Base-by-base conservation (phyloP, 805 yeast genomes). In the Sugiyamaella americana region DNA sequence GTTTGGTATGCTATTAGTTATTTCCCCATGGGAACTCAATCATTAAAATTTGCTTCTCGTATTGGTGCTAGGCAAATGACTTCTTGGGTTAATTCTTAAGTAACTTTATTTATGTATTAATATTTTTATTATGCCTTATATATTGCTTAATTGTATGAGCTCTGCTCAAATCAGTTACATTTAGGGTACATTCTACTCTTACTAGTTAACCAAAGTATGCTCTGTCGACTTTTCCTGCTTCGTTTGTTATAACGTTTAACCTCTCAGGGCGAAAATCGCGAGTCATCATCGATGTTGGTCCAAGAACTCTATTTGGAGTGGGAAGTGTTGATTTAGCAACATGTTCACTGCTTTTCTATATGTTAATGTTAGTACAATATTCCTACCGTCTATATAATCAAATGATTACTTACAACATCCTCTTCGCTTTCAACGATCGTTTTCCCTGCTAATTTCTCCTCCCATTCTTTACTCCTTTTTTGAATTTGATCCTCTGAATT, bases 21-120 rank as follows among this genome's bases (percentile, higher is more conserved):
- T 65, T 91, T 93, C 74, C 98, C 98, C 11, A 84, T 89, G 68
- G 98, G 98, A 10, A 85, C 91, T 1, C 83, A 84, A 51, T 84
- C 94, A 2, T 58, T 82, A 41, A 67, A 75, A 51, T 69, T 79
- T 63, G 73, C 82, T 1, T 69, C 79, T 13, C 66, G 77, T 19
- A 67, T 81, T 4, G 87, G 84, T 4, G 64, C 76, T 4, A 71
- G 76, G 47, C 79, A 78, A 47, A 79, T 78, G 57, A 54, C 67
- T 23, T 54, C 67, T 23, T 68, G 72, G 72, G 58, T 68, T 29
- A 70, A 68, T 43, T 52, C 65, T 5, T 68, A 49, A 51, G 1
- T n/a, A n/a, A n/a, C n/a, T n/a, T n/a, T n/a, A n/a, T n/a, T n/a
- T n/a, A n/a, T n/a, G n/a, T n/a, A n/a, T n/a, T n/a, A n/a, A n/a